phyloP scores from a whole-genome alignment of 2,329 filamentous ascomycete species.

The Claviceps fusiformis region DNA sequence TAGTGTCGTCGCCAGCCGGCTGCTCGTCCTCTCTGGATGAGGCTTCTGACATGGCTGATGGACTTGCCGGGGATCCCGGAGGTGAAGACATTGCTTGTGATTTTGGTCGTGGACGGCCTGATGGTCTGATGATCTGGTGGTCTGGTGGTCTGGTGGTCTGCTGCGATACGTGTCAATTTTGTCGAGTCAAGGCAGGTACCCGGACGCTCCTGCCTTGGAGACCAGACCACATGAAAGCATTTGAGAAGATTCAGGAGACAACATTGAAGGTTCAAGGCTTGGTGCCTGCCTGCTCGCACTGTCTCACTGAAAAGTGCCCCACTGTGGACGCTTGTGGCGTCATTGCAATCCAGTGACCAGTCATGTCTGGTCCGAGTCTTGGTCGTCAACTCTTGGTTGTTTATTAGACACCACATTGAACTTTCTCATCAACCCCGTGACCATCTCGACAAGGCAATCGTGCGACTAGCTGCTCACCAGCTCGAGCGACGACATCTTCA shows the following conservation, averaged over 20 bases:
- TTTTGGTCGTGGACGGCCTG: background rate
- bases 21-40: constrained; percentile 5
- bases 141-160: too few species aligned
- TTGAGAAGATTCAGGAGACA: too few species aligned
- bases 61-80: constrained; percentile 3
- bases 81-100: constrained; percentile 9
- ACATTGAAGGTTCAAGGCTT: too few species aligned
- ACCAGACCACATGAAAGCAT: too few species aligned
- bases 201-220: background rate
- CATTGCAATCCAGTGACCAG: background rate
- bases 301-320: background rate
- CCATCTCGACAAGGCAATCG: constrained; percentile 2
- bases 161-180: background rate
- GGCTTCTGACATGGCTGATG: background rate
- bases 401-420: too few species aligned
- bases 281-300: too few species aligned
- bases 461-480: background rate
- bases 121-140: too few species aligned
- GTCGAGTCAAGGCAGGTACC: too few species aligned
- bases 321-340: constrained; percentile 3
- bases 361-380: too few species aligned
- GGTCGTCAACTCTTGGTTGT: too few species aligned
- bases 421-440: constrained; percentile 1
- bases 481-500: background rate
- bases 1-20: constrained; percentile 8